Base-by-base conservation (phyloP, 176 grass and related monocot genomes). In the Triticum aestivum region DNA sequence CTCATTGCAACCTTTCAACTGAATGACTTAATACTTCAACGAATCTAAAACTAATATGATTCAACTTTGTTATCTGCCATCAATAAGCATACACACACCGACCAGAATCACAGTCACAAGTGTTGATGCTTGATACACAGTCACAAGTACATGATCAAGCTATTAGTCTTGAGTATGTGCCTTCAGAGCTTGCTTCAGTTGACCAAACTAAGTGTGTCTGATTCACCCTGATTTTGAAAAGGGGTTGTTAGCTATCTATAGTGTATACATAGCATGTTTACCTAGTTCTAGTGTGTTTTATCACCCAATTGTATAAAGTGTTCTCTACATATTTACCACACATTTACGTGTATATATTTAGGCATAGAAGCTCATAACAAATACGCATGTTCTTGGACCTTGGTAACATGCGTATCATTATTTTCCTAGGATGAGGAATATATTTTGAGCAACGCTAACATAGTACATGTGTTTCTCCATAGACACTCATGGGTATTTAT, bases 31-130 rank as follows among this genome's bases (percentile, higher is more conserved):
- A n/a, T 33, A 67, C n/a, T 85, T 67, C 13, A 9, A 4, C 4
- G 42, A 79, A 86, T 45, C 71, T 84, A 42, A 64, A 83, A 73
- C 13, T 61, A 61, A 70, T 23, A 61, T 41, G 8, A 4, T 83
- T 59, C 33, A 59, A 59, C 65, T 83, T 72, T 23, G 59, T 51
- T 84, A 21, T 1, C 12, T 21, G 11, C 41, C 79, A 12, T 80
- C 27, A 44, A 72, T 61, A 38, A 35, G 32, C 29, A 64, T 64
- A 62, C 20, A 56, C 75, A 62, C 8, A 33, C 4, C 70, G 20
- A 69, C 61, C 17, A 37, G 9, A 59, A n/a, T 58, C 63, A 49
- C 45, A 51, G 47, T 51, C 12, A 51, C 47, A 15, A 49, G 47
- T 15, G 47, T 51, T 13, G 13, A 51, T 51, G 47, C 47, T 15